Conservation (phyloP, 116 monocot genomes). For the Iris pallida region DNA sequence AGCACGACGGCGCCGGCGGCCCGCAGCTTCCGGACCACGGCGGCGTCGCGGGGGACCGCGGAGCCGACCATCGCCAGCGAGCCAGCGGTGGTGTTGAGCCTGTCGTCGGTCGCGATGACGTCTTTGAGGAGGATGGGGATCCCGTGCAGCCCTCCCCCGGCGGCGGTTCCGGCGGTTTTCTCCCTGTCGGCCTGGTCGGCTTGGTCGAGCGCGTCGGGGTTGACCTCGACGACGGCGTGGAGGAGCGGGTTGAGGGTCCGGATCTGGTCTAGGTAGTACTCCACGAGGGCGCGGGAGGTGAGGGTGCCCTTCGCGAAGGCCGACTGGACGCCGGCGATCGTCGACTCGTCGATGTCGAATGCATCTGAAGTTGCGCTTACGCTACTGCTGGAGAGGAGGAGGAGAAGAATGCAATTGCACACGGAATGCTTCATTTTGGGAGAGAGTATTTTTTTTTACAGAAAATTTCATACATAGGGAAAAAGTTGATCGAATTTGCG, state of each 20-base stretch:
- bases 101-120: constrained; percentile 9
- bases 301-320: constrained; percentile 8
- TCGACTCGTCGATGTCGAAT: constrained; percentile 12
- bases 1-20: constrained; percentile 16
- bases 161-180: neutral
- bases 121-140: constrained; percentile 20
- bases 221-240: constrained; percentile 43
- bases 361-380: neutral
- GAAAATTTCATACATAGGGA: no score
- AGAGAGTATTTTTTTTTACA: no score
- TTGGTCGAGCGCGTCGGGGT: constrained; percentile 17
- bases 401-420: no score
- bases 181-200: constrained; percentile 6
- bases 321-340: constrained; percentile 3
- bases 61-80: constrained; percentile 9
- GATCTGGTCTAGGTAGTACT: constrained; percentile 6
- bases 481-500: no score
- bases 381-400: neutral
- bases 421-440: no score
- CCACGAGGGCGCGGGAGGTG: constrained; percentile 6
- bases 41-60: constrained; percentile 1
- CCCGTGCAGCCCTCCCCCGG: neutral
- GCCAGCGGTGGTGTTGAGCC: constrained; percentile 21
- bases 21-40: constrained; percentile 6
- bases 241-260: constrained; percentile 8